These are phyloP conservation scores for Candida easanensis DNA, from an alignment of 805 yeast species.

Conservation along the genomic window DNA sequence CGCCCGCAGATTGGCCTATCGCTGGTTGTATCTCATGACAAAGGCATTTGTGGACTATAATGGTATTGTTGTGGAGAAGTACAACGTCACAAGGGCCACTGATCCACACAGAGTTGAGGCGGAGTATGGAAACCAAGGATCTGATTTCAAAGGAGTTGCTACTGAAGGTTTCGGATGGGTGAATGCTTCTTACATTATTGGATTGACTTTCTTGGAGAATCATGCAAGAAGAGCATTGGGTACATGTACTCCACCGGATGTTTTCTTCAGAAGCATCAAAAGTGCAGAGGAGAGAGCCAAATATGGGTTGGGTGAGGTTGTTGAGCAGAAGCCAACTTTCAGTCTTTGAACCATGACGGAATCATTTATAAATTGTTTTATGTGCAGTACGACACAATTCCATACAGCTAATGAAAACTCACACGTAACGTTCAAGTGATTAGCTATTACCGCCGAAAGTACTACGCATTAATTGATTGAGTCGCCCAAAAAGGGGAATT, in stretches of 20 bases:
- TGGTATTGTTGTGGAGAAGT: slow-evolving; percentile 94
- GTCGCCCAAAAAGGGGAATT: too few species aligned
- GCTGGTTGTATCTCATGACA: slow-evolving; percentile 91
- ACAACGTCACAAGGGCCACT: slow-evolving; percentile 78
- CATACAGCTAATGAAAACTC: too few species aligned
- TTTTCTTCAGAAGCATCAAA: slow-evolving; percentile 25
- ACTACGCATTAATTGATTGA: too few species aligned
- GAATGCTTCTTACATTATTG: slow-evolving; percentile 78
- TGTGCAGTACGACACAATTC: too few species aligned
- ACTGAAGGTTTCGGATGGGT: slow-evolving; percentile 99
- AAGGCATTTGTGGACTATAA: slow-evolving; percentile 87
- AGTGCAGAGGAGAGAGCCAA: slow-evolving; percentile 21
- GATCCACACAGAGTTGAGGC: slow-evolving; percentile 93
- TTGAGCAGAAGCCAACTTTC: slow-evolving; percentile 5
- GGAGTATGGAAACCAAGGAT: slow-evolving; percentile 96
- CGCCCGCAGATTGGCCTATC: slow-evolving; percentile 69
- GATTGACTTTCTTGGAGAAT: slow-evolving; percentile 61
- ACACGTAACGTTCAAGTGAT: too few species aligned
- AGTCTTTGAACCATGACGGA: slow-evolving; percentile 1
- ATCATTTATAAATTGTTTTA: too few species aligned
- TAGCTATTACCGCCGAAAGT: too few species aligned
- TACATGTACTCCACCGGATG: slow-evolving; percentile 38
- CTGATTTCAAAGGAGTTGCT: slow-evolving; percentile 88
- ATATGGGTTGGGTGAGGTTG: slow-evolving; percentile 18
- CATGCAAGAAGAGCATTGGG: slow-evolving; percentile 78